Conservation (phyloP, 2,329 filamentous ascomycete species). For the Coniochaeta sp. region DNA sequence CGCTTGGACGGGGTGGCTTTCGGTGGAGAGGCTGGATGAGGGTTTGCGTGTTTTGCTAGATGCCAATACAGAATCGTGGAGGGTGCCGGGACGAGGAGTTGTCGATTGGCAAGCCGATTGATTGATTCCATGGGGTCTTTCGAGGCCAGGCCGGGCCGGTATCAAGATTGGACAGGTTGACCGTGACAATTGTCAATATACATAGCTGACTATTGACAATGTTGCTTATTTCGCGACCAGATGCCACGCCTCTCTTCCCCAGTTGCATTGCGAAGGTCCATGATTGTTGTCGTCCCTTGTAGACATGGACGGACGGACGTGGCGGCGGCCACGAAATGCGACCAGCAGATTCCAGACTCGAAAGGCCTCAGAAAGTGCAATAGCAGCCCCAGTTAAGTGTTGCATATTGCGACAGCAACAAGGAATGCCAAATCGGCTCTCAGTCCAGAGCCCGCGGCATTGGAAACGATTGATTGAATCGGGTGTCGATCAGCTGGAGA, state of each 20-base stretch:
- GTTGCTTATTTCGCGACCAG: neutral
- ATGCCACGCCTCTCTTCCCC: neutral
- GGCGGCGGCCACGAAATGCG: neutral
- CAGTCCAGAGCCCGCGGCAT: neutral
- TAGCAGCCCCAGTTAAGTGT: neutral
- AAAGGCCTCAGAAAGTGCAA: neutral
- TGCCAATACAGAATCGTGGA: neutral
- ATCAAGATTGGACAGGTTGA: too few relatives aligned
- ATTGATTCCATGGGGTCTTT: too few relatives aligned
- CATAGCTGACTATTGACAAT: neutral
- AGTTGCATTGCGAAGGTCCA: neutral
- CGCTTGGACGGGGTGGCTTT: neutral
- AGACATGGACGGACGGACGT: too few relatives aligned
- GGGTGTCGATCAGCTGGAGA: neutral
- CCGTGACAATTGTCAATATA: too few relatives aligned
- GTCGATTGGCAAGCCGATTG: too few relatives aligned
- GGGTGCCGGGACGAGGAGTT: neutral
- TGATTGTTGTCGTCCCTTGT: neutral
- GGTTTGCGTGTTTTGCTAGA: neutral
- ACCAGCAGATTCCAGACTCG: neutral
- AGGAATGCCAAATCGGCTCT: neutral
- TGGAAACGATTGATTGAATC: neutral
- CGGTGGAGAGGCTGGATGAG: neutral
- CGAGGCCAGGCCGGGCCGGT: too few relatives aligned
- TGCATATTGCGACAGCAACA: neutral